Evolutionary conservation across 306 rosid genomes (phyloP), one percentile per base, ranked within the genome.

Genomic region (Fagus crenata): DNA sequence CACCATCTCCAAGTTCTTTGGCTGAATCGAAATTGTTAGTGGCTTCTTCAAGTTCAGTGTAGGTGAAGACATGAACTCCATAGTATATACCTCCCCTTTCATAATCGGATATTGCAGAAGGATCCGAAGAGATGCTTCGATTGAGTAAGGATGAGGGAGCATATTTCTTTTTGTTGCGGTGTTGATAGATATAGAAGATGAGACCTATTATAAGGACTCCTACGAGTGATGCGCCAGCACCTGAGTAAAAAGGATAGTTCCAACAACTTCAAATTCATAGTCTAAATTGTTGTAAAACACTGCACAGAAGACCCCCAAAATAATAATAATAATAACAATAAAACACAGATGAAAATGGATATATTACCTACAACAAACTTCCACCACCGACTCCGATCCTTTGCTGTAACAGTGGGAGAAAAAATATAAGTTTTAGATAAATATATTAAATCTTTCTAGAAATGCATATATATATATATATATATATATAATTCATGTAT

Each of bases 41-140:
- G 41, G 87, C 84, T 69, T 60, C 56, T 73, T 77, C 63, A 36
- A 84, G 84, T 63, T 80, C 87, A 43, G 80, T 69, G 78, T 80
- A 80, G 53, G 49, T 14, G 53, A 77, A 77, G 72, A 76, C 49
- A 67, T 8, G 33, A 67, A 39, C 71, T 67, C 71, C 71, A 18
- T 71, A 84, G 82, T 78, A 74, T 15, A 74, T 82, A 77, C 86
- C 81, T 67, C 89, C 94, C 36, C 70, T 86, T 77, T 92, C 97
- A 63, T 69, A 58, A 49, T 86, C 88, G 13, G 69, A 69, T 18
- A 46, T 72, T 28, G 90, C 81, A 60, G 61, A 49, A 9, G 78
- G 74, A 65, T 78, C 77, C 13, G 85, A 77, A 72, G 89, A 85
- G 53, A 86, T 58, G 85, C 83, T 76, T 39, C 53, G 85, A 63